Base-by-base conservation (phyloP, 805 yeast species). In the Millerozyma miso region DNA sequence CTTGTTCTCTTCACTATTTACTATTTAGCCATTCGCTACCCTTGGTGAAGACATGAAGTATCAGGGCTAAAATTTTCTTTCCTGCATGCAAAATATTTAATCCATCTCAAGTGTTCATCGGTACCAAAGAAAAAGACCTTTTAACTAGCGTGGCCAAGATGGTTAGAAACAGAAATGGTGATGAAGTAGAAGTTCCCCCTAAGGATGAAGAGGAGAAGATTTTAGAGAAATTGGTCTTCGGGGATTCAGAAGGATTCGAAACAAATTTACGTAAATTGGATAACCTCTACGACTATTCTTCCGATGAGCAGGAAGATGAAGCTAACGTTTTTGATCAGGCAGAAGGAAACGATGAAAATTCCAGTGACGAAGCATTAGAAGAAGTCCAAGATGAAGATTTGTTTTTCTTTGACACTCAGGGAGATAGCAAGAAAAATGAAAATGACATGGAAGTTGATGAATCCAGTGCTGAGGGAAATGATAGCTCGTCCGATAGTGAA, bases 141-240 rank as follows among this genome's bases (percentile, higher is more conserved):
- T n/a, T n/a, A n/a, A n/a, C n/a, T n/a, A 6, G 17, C 19, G 18
- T 29, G 4, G 37, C 14, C 36, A 38, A 13, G 15, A 50, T 47
- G 51, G 33, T 48, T 29, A 50, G 36, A 41, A 48, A 43, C 33
- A 45, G 34, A 32, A 29, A 42, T 32, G 48, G 46, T 37, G 53
- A 45, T 19, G 58, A 56, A 18, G 60, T 63, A 12, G 57, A 44
- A 33, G 52, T 75, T 31, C 85, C 88, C 13, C 85, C 84, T 26
- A 91, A 93, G 52, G 95, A 87, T 59, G 83, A 78, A 40, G 97
- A 88, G 59, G 99, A 93, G 62, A 53, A 82, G 35, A 76, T 68
- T 43, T 74, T 93, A 39, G 96, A 90, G 49, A 85, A 79, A 60
- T 72, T 88, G 12, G 96, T 93, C 3, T 90, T 93, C 65, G 98